These are phyloP conservation scores for Phytophthora fragariaefolia DNA, from an alignment of 352 stramenopile genomes.

Conservation along the genomic window DNA sequence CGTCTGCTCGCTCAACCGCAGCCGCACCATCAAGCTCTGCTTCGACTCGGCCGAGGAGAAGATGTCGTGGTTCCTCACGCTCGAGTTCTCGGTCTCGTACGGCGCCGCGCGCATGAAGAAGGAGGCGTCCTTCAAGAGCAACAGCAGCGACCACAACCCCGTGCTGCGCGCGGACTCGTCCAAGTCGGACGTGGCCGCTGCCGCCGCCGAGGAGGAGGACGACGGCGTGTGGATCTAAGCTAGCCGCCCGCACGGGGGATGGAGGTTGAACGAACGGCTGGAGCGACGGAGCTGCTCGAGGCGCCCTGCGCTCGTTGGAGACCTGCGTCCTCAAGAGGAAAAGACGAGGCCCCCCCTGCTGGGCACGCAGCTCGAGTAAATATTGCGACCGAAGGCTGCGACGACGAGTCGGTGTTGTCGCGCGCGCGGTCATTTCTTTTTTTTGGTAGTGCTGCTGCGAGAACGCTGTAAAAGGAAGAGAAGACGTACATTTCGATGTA, in stretches of 20 bases:
- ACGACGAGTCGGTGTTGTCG: conserved; percentile 14
- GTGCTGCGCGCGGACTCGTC: conserved; percentile 46
- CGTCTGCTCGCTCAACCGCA: conserved; percentile 70
- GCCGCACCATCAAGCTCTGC: conserved; percentile 77
- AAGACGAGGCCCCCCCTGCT: conserved; percentile 23
- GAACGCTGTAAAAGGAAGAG: conserved; percentile 38
- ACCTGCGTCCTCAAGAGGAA: conserved; percentile 15
- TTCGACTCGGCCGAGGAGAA: conserved; percentile 86
- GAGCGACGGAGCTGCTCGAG: conserved; percentile 19
- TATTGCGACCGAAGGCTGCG: conserved; percentile 34
- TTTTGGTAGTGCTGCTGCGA: conserved; percentile 41
- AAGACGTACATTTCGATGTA: conserved; percentile 50
- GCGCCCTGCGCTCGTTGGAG: conserved; percentile 17
- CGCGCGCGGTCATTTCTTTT: conserved; percentile 33
- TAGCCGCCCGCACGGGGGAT: background rate
- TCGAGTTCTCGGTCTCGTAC: conserved; percentile 80
- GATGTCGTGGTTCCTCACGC: conserved; percentile 84
- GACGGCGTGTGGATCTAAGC: conserved; percentile 80
- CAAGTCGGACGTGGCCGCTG: conserved; percentile 39
- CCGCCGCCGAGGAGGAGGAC: conserved; percentile 44
- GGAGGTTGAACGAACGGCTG: background rate
- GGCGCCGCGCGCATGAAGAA: conserved; percentile 74
- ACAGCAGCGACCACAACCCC: conserved; percentile 43
- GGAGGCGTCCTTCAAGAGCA: conserved; percentile 59
- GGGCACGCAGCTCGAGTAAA: conserved; percentile 38